phyloP scores from a whole-genome alignment of 169 alveolate species.

The Eimeria zaria region DNA sequence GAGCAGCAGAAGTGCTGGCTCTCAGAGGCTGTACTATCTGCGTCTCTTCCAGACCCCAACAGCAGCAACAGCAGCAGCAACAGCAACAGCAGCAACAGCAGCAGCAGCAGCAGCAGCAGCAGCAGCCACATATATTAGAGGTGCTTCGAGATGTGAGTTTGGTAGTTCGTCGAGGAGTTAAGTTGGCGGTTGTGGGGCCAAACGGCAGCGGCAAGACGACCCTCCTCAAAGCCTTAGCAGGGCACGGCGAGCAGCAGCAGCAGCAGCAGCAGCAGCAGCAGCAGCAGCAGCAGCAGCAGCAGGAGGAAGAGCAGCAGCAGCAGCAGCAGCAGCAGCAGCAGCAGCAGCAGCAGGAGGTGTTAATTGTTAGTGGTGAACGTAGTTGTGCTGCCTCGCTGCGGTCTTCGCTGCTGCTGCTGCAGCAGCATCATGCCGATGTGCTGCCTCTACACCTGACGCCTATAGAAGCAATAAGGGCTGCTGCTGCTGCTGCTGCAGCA shows the following conservation, averaged over 20 bases:
- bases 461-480: neutral
- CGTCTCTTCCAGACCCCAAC: neutral
- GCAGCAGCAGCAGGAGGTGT: conserved; percentile 40
- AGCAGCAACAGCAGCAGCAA: conserved; percentile 45
- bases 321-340: conserved; percentile 71
- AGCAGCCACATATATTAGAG: conserved; percentile 25
- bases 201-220: conserved; percentile 86
- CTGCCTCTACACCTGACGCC: conserved; percentile 28
- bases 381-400: neutral
- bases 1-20: conserved; percentile 39
- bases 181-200: conserved; percentile 84
- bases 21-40: conserved; percentile 26
- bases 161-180: conserved; percentile 58
- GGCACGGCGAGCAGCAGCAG: conserved; percentile 1
- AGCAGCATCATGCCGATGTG: conserved; percentile 65
- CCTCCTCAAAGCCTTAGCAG: conserved; percentile 81
- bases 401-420: conserved; percentile 52
- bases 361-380: conserved; percentile 4
- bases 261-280: neutral
- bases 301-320: neutral
- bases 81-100: conserved; percentile 16
- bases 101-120: conserved; percentile 76
- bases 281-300: too few relatives aligned
- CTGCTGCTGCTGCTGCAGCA: conserved; percentile 20
- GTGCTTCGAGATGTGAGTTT: conserved; percentile 46